phyloP scores from a whole-genome alignment of 2,329 filamentous ascomycete genomes.

The Penicillium sp. region DNA sequence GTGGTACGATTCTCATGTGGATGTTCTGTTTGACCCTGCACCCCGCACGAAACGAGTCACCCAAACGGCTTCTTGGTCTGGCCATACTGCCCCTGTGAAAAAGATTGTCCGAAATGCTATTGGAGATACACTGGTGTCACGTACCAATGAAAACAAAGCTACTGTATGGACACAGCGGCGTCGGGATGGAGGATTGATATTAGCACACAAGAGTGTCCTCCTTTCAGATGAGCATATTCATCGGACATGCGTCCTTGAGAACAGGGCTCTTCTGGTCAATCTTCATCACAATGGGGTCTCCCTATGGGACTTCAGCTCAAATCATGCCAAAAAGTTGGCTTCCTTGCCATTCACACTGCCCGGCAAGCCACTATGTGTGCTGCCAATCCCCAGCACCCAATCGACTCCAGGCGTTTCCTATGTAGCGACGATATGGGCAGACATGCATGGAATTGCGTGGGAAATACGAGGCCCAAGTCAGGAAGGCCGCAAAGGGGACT shows the following conservation, averaged over 20 bases:
- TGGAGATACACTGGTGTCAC: constrained; percentile 75
- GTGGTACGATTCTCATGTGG: constrained; percentile 74
- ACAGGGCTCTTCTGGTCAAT: constrained; percentile 78
- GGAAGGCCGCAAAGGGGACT: constrained; percentile 27
- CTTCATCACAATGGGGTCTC: constrained; percentile 68
- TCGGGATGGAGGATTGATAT: constrained; percentile 50
- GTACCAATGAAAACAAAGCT: constrained; percentile 73
- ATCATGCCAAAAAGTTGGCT: constrained; percentile 59
- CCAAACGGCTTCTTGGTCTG: constrained; percentile 71
- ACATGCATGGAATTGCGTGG: constrained; percentile 78
- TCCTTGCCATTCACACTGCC: constrained; percentile 57
- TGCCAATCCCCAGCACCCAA: constrained; percentile 65
- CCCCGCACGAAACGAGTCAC: constrained; percentile 59
- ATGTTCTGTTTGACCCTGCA: constrained; percentile 74
- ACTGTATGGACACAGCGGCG: constrained; percentile 75
- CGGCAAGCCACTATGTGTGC: constrained; percentile 75
- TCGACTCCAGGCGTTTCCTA: constrained; percentile 59
- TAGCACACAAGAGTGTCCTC: constrained; percentile 68
- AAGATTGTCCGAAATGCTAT: constrained; percentile 85
- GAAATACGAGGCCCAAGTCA: constrained; percentile 62
- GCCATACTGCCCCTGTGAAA: constrained; percentile 74
- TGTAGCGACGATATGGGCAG: constrained; percentile 77
- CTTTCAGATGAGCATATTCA: constrained; percentile 69
- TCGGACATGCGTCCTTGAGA: constrained; percentile 72
- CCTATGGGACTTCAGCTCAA: constrained; percentile 73